These are phyloP conservation scores for Marchantia paleacea DNA, from an alignment of 225 moss, liverwort and hornwort species.

Conservation along the genomic window DNA sequence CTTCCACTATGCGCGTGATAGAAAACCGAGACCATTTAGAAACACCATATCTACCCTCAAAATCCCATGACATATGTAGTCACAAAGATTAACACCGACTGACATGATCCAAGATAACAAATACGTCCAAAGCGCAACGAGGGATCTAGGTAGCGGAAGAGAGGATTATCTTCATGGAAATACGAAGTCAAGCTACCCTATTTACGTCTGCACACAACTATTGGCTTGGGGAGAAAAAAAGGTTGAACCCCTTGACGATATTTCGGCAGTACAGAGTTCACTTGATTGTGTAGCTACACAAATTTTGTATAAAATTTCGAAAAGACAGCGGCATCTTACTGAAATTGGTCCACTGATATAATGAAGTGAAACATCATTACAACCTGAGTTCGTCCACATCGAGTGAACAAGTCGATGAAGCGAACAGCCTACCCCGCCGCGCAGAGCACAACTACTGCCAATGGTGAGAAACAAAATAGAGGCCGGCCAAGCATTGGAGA, in stretches of 20 bases:
- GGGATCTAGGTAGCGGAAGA: not conserved
- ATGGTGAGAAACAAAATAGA: conserved; percentile 6
- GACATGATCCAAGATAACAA: not conserved
- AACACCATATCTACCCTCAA: too few species aligned
- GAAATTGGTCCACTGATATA: conserved; percentile 1
- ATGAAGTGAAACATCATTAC: not conserved
- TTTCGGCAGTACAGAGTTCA: not conserved
- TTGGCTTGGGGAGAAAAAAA: not conserved
- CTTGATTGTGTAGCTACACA: not conserved
- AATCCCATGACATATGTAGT: too few species aligned
- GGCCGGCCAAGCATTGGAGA: conserved; percentile 6
- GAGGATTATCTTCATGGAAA: not conserved
- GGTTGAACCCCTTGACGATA: not conserved
- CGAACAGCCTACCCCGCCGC: not conserved
- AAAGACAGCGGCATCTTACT: conserved; percentile 1
- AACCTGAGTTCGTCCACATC: not conserved
- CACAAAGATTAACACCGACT: too few species aligned
- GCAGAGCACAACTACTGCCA: conserved; percentile 3
- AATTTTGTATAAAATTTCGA: not conserved
- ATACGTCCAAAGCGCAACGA: not conserved
- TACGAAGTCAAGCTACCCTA: not conserved
- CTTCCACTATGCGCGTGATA: too few species aligned
- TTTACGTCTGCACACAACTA: not conserved
- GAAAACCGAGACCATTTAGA: too few species aligned
- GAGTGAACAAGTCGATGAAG: conserved; percentile 18